Conservation (phyloP, 2,329 filamentous ascomycete genomes). For the Exophiala mesophila region DNA sequence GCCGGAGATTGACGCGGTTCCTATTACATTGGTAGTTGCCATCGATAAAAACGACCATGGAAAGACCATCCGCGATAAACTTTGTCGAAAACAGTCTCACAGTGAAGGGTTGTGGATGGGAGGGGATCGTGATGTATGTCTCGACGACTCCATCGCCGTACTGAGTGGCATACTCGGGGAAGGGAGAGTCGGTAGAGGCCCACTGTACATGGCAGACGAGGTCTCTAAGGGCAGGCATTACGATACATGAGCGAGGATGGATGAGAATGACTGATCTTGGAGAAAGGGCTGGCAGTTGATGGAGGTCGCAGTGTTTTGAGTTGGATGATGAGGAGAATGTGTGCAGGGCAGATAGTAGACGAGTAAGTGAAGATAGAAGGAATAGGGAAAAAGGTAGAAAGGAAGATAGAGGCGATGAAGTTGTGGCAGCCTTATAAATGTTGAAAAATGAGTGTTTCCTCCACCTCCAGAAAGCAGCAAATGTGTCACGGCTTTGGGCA, state of each 20-base stretch:
- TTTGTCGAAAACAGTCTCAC: slow-evolving; percentile 46
- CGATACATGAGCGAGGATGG: too few species aligned
- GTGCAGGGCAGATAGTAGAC: too few species aligned
- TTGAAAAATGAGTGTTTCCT: too few species aligned
- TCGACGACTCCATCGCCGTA: slow-evolving; percentile 52
- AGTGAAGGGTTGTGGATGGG: slow-evolving; percentile 39
- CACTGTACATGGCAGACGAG: slow-evolving; percentile 50
- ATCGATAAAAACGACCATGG: slow-evolving; percentile 54
- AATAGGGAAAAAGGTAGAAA: too few species aligned
- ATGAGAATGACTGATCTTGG: too few species aligned
- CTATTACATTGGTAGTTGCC: slow-evolving; percentile 56
- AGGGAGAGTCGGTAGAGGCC: slow-evolving; percentile 35
- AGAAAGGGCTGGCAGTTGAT: too few species aligned
- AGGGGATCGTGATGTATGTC: slow-evolving; percentile 48
- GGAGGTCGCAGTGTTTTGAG: not conserved
- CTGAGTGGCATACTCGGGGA: slow-evolving; percentile 47
- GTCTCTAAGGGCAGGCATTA: slow-evolving; percentile 52
- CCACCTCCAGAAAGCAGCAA: too few species aligned
- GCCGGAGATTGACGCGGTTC: slow-evolving; percentile 42
- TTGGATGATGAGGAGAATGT: not conserved
- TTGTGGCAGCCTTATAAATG: too few species aligned
- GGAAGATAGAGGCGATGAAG: too few species aligned
- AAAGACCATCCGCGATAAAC: slow-evolving; percentile 51
- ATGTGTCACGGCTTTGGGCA: too few species aligned
- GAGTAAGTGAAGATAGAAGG: too few species aligned